Evolutionary conservation across 2,329 filamentous ascomycete genomes (phyloP), one percentile per base, ranked within the genome.

Genomic region (Fusarium sp.): DNA sequence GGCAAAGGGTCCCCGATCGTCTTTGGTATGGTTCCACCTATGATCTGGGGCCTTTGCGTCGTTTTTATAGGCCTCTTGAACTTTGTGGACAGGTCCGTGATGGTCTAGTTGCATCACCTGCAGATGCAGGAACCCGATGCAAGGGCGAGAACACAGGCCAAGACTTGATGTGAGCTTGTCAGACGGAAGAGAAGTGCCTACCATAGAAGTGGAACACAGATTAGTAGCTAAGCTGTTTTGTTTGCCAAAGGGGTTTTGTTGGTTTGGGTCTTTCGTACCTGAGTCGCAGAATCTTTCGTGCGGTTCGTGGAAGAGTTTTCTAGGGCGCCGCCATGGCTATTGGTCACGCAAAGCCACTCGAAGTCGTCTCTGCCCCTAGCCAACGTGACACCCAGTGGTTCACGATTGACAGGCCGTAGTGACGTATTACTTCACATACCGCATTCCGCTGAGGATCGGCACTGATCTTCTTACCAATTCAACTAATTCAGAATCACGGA

Each of bases 81-180:
- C 22, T 31, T 26, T 54, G 35, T 35, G 39, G 51, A 28, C 20
- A 47, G 24, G 14, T 42, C 35, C 31, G 22, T n/a, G 6, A 10
- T 28, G 24, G 36, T 44, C 59, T 54, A 53, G 35, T 33, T n/a
- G 9, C 4, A 33, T 28, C 39, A 38, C 18, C 39, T 39, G 65
- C 39, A 65, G 3, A 69, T 69, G 66, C 57, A 69, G 58, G 65
- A 69, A 69, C 66, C 58, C 50, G 58, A 41, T 36, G 16, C n/a
- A 42, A 28, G 41, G 39, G 22, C 26, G 38, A 59, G 51, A 65
- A 53, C 51, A 22, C 24, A 22, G 26, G 7, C 45, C 30, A 45
- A 51, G 38, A 18, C n/a, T 16, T 26, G 4, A 28, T n/a, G 16
- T 33, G 6, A 18, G 14, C 20, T 31, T 24, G 5, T 12, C 22